Evolutionary conservation across 1,284 basidiomycete genomes (phyloP).

Genomic region (Chondrostereum purpureum): DNA sequence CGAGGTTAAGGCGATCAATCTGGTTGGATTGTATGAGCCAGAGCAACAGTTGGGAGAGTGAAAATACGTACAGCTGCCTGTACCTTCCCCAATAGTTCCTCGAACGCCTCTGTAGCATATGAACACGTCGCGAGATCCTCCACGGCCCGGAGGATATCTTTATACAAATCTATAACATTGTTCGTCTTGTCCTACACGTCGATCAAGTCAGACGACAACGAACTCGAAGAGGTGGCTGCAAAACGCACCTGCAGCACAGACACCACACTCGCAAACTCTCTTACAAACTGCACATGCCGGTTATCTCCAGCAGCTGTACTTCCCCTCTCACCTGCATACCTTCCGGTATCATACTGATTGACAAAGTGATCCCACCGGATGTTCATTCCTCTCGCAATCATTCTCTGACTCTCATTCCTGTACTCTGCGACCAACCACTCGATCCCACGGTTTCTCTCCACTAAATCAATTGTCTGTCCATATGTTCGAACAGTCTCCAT

Average conservation of each 20-base stretch:
- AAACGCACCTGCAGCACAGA: constrained; percentile 71
- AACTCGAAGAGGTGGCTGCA: too few relatives aligned
- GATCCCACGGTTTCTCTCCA: constrained; percentile 85
- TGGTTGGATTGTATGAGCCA: constrained; percentile 29
- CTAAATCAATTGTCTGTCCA: constrained; percentile 86
- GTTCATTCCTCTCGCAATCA: constrained; percentile 85
- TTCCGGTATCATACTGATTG: constrained; percentile 80
- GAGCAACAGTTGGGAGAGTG: background rate
- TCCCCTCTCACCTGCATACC: constrained; percentile 46
- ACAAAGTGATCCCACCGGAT: constrained; percentile 97
- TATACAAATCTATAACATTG: constrained; percentile 86
- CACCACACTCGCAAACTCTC: constrained; percentile 91
- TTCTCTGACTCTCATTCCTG: constrained; percentile 83
- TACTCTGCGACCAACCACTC: constrained; percentile 92
- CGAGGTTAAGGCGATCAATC: constrained; percentile 92
- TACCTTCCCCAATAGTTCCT: constrained; percentile 70
- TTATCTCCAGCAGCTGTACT: constrained; percentile 68
- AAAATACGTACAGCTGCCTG: constrained; percentile 77
- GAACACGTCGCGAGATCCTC: constrained; percentile 86
- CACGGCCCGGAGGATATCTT: constrained; percentile 77
- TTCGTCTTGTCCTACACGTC: constrained; percentile 87
- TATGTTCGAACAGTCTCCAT: constrained; percentile 99
- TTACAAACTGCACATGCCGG: constrained; percentile 87
- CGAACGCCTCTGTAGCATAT: constrained; percentile 80
- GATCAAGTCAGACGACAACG: constrained; percentile 9